Evolutionary conservation across 164 flowering plant genomes (phyloP).

Genomic region (Stephania yunnanensis): DNA sequence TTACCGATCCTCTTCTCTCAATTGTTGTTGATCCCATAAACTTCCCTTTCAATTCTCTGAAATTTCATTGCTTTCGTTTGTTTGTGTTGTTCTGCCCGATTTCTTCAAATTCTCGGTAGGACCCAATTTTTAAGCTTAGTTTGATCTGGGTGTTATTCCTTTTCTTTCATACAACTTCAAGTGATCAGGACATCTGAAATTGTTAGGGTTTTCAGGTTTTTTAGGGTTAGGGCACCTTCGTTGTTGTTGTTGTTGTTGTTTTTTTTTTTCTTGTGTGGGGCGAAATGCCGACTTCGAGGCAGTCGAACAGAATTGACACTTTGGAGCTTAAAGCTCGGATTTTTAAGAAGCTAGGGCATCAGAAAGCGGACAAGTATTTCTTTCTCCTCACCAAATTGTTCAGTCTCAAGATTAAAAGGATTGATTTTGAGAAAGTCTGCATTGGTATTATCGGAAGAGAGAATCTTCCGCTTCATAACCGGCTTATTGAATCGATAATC

Average conservation of each 20-base stretch:
- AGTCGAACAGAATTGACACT: conserved; percentile 42
- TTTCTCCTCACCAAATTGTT: conserved; percentile 42
- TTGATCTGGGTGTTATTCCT: conserved; percentile 13
- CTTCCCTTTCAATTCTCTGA: too few relatives aligned
- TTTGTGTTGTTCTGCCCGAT: not conserved
- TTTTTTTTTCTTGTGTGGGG: not conserved
- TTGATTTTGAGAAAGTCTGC: conserved; percentile 56
- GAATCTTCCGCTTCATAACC: conserved; percentile 67
- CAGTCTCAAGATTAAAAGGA: conserved; percentile 44
- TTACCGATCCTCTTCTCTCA: too few relatives aligned
- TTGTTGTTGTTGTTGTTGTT: too few relatives aligned
- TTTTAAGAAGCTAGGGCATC: conserved; percentile 47
- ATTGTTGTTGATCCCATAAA: too few relatives aligned
- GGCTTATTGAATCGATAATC: conserved; percentile 45
- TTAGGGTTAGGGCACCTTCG: not conserved
- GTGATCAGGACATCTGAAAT: not conserved
- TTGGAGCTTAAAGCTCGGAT: conserved; percentile 57
- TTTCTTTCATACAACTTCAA: conserved; percentile 2
- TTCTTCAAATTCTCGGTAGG: not conserved
- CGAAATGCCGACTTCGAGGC: conserved; percentile 36
- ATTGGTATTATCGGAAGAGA: conserved; percentile 54
- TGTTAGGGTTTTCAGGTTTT: not conserved
- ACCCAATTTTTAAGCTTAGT: conserved; percentile 10
- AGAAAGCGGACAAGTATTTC: conserved; percentile 63
- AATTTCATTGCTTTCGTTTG: too few relatives aligned